Percentiles rank a stretch among this genome's conserved stretches.
These are phyloP conservation scores for Neurospora crassa DNA, from an alignment of 2,329 filamentous ascomycete genomes.

Conservation along the genomic window DNA sequence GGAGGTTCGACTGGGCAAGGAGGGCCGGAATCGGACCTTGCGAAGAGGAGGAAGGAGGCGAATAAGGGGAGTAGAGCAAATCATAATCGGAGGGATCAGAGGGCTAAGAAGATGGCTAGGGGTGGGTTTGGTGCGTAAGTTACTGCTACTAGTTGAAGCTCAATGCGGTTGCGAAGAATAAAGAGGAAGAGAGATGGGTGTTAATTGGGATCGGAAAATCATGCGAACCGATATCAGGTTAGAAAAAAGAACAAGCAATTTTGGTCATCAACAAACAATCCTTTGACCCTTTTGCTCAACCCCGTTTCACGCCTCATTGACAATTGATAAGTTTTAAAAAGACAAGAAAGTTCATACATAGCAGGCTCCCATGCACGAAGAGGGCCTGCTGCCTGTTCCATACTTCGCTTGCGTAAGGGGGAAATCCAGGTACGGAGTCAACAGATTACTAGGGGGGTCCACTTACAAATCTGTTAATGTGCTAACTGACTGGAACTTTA, in stretches of 20 bases:
- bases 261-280: neutral
- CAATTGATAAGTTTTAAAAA: too few relatives aligned
- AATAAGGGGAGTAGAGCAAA: conserved; percentile 77
- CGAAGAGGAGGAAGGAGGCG: conserved; percentile 69
- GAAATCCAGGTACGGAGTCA: too few relatives aligned
- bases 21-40: conserved; percentile 62
- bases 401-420: too few relatives aligned
- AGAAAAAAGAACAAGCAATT: neutral
- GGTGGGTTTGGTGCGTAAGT: conserved; percentile 28
- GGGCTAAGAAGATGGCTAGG: conserved; percentile 56
- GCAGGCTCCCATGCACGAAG: too few relatives aligned
- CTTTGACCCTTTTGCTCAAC: too few relatives aligned
- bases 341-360: too few relatives aligned
- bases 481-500: too few relatives aligned
- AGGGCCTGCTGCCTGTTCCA: too few relatives aligned
- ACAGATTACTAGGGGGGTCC: too few relatives aligned
- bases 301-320: neutral
- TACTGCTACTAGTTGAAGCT: too few relatives aligned
- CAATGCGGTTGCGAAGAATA: too few relatives aligned
- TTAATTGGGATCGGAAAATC: neutral
- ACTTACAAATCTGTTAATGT: too few relatives aligned
- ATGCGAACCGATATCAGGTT: neutral
- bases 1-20: conserved; percentile 41
- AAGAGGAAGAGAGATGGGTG: neutral
- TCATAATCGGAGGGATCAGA: conserved; percentile 69